These are phyloP conservation scores for Loxodes magnus DNA, from an alignment of 73 alveolate species.

Conservation along the genomic window DNA sequence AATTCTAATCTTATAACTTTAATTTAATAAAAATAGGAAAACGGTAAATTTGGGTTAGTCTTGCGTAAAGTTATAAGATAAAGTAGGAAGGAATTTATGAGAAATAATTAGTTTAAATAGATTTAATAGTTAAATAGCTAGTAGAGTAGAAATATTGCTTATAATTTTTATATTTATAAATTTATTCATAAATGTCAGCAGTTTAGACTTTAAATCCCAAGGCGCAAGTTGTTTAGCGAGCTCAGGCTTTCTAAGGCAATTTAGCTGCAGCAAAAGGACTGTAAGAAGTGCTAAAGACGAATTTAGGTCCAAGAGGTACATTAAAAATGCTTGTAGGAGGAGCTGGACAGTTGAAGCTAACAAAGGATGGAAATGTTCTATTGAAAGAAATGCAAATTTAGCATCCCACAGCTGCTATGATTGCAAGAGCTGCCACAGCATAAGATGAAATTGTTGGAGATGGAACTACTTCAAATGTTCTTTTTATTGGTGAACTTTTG, in stretches of 20 bases:
- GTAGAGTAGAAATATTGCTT: too few relatives aligned
- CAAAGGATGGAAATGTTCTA: slow-evolving; percentile 94
- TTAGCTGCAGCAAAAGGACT: slow-evolving; percentile 78
- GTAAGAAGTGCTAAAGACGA: slow-evolving; percentile 80
- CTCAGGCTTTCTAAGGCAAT: slow-evolving; percentile 79
- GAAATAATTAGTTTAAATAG: too few relatives aligned
- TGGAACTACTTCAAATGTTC: slow-evolving; percentile 93
- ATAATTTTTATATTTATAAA: too few relatives aligned
- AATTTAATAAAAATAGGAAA: too few relatives aligned
- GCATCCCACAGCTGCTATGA: slow-evolving; percentile 98
- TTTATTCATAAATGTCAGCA: too few relatives aligned
- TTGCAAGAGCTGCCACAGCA: slow-evolving; percentile 98
- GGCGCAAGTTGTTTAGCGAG: slow-evolving; percentile 60
- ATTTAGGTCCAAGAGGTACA: slow-evolving; percentile 97
- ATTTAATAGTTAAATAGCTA: too few relatives aligned
- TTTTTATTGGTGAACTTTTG: slow-evolving; percentile 92
- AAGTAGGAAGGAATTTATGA: too few relatives aligned
- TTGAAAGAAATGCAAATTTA: slow-evolving; percentile 95
- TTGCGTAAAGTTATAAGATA: too few relatives aligned
- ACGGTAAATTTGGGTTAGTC: too few relatives aligned
- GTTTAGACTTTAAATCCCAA: slow-evolving; percentile 55
- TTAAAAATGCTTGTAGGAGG: slow-evolving; percentile 98
- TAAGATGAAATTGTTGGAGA: slow-evolving; percentile 99
- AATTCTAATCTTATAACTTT: too few relatives aligned
- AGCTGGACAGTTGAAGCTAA: slow-evolving; percentile 96